Evolutionary conservation across 768 basidiomycete genomes (phyloP), one percentile per base, ranked within the genome.

Genomic region (Suillus luteus): DNA sequence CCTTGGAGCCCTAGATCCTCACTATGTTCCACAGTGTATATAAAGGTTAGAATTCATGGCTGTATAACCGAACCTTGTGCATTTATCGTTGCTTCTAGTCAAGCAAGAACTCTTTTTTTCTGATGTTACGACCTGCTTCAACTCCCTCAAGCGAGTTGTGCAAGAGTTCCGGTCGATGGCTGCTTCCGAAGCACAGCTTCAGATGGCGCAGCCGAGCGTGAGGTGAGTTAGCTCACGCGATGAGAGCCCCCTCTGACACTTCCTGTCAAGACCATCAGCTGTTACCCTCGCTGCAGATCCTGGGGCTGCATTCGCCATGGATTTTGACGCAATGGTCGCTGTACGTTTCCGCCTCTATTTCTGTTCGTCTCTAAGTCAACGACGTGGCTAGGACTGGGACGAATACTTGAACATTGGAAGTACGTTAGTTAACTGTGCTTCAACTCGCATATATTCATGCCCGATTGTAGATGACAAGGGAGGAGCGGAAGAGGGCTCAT

Each of bases 51-150:
- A 27, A 15, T 49, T 27, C 24, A 37, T 46, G 19, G 51, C 24
- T 11, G 31, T 57, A 35, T 10, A 43, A 46, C 46, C 24, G 33
- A 12, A 22, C 1, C 14, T 44, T 54, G 35, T 46, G 11, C 8
- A 22, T n/a, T 37, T 24, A 64, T 24, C 72, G 22, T 62, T 22
- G 35, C 62, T 27, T 38, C 55, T 63, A 93, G 92, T 92, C 66
- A 93, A 93, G 73, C 89, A 93, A 77, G 92, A 94, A 51, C 86
- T 93, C 7, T 89, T 96, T 66, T 77, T 90, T 69, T 81, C 85
- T 19, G 95, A 96, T 73, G 91, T 95, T 41, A 89, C 86, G 40
- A 83, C 81, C 22, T 94, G 92, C 70, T 92, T 90, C 66, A 80
- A 86, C 44, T 82, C 89, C 12, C 79, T 96, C 54, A 93, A 92